Percentiles rank a stretch among this genome's conserved stretches.
Conservation (phyloP, 192 early-diverging fungal species). For the Coemansia biformis region DNA sequence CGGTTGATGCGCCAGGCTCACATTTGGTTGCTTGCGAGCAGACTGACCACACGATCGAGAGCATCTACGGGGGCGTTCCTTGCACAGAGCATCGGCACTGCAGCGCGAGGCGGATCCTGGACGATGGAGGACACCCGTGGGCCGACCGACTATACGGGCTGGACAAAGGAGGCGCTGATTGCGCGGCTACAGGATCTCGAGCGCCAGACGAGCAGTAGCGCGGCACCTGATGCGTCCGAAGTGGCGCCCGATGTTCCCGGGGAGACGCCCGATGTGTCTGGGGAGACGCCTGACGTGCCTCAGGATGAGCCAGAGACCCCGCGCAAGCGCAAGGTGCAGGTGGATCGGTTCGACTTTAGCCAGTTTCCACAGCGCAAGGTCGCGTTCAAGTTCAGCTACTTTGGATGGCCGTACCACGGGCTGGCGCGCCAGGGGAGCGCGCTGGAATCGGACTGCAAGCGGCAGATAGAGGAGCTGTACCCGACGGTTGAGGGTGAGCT, state of each 20-base stretch:
- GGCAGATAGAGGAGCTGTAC: constrained; percentile 38
- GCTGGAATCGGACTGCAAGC: constrained; percentile 39
- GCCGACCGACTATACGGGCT: constrained; percentile 41
- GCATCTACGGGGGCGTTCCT: too few relatives aligned
- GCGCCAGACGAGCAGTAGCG: not conserved
- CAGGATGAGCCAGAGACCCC: constrained; percentile 20
- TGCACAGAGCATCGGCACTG: too few relatives aligned
- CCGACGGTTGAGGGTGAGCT: constrained; percentile 81
- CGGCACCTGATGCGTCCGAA: not conserved
- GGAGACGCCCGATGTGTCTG: too few relatives aligned
- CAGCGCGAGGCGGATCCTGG: too few relatives aligned
- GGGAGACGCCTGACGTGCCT: not conserved
- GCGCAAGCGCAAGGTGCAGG: constrained; percentile 27
- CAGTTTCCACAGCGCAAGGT: constrained; percentile 71
- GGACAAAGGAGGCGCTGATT: constrained; percentile 56
- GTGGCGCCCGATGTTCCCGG: not conserved
- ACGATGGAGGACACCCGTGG: too few relatives aligned
- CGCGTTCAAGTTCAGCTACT: constrained; percentile 84
- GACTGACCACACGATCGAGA: too few relatives aligned
- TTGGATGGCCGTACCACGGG: constrained; percentile 87
- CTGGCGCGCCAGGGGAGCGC: constrained; percentile 66
- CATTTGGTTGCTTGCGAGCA: too few relatives aligned
- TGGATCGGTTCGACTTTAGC: constrained; percentile 65
- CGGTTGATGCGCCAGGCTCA: too few relatives aligned
- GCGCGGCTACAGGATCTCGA: constrained; percentile 50